Conservation (phyloP, 257 asterid genomes). For the Salvia miltiorrhiza region DNA sequence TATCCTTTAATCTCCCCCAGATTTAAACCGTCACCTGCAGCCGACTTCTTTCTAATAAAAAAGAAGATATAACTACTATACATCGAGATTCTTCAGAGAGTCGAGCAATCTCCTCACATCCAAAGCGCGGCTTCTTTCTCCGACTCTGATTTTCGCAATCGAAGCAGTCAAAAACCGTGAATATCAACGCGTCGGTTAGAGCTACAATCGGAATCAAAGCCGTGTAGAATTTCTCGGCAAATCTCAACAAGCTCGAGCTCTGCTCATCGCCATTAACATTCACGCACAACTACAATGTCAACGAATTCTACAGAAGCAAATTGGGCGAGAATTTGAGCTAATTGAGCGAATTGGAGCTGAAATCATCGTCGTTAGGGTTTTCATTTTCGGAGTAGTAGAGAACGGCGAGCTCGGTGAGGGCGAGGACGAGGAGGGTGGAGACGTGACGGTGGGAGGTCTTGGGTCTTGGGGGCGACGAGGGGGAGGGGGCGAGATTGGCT, state of each 20-base stretch:
- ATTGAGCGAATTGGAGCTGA: constrained; percentile 21
- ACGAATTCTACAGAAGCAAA: neutral
- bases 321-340: constrained; percentile 83
- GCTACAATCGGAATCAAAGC: constrained; percentile 47
- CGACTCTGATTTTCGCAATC: constrained; percentile 22
- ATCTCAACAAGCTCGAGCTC: constrained; percentile 44
- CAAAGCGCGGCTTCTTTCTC: constrained; percentile 23
- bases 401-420: constrained; percentile 86
- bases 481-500: constrained; percentile 43
- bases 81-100: constrained; percentile 71
- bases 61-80: constrained; percentile 13
- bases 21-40: too few relatives aligned
- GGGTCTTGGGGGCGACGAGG: constrained; percentile 74
- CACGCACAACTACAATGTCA: constrained; percentile 1
- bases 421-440: constrained; percentile 59
- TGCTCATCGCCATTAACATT: constrained; percentile 12
- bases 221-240: constrained; percentile 54
- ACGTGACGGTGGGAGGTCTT: constrained; percentile 64
- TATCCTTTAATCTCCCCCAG: too few relatives aligned
- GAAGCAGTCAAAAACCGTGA: constrained; percentile 50
- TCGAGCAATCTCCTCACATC: constrained; percentile 36
- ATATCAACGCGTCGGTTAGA: constrained; percentile 47
- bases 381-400: constrained; percentile 48
- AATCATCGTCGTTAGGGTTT: constrained; percentile 1
- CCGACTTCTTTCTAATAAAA: too few relatives aligned